Evolutionary conservation across 768 basidiomycete species (phyloP), one percentile per base, ranked within the genome.

Genomic region (Filobasidium wieringae): DNA sequence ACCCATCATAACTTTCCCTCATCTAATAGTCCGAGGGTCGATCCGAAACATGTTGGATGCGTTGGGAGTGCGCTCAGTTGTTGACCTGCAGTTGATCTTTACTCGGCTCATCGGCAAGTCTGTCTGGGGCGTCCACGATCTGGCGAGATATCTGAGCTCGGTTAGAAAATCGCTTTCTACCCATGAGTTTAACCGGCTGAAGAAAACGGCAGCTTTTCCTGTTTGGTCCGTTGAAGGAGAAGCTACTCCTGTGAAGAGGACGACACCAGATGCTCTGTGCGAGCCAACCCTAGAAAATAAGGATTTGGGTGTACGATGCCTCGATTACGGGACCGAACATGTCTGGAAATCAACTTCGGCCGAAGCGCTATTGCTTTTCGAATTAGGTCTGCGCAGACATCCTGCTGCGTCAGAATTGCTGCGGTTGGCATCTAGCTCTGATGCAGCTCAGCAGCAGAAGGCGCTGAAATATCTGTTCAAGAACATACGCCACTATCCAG

Each of bases 31-130:
- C 63, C 89, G 86, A 68, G 84, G 84, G 0, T 72, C 77, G 4
- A 68, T 88, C 63, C 89, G 92, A 68, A 84, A 81, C 62, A 71
- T 77, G 58, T 60, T 76, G 6, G 76, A 80, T 29, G 80, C 79
- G 1, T 75, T 96, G 0, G 93, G 90, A 11, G 88, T 96, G 11
- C 81, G 89, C 17, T 88, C 83, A 68, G 90, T 92, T 62, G 89
- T 96, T 7, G 87, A 96, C 59, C 78, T 96, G 1, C 91, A 96
- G 70, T 77, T 95, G 2, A 80, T 99, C n/a, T 99, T 99, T 68
- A 81, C 85, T 54, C 79, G 91, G 84, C 56, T 71, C 27, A 60
- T 72, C 45, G 64, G 71, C 29, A 62, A 68, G 22, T 64, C 66
- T 26, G 62, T 87, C 63, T 92, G 90, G 91, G 86, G 84, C 1